phyloP scores from a whole-genome alignment of 768 basidiomycete species.

The Kwoniella europaea region DNA sequence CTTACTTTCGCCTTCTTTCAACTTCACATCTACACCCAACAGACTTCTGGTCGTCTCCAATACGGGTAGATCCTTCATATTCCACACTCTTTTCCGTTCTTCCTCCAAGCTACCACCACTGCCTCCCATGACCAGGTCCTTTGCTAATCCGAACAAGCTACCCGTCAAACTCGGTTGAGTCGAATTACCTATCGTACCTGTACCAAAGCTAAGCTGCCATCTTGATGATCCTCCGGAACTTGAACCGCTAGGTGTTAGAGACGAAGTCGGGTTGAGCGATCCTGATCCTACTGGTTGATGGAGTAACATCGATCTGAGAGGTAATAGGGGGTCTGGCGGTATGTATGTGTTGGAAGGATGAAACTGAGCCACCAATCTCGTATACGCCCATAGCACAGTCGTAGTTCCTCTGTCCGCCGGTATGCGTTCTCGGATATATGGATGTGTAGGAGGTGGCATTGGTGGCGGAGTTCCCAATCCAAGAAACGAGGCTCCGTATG shows the following conservation, averaged over 20 bases:
- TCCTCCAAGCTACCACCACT: constrained; percentile 59
- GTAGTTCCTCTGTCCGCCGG: constrained; percentile 40
- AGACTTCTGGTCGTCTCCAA: constrained; percentile 84
- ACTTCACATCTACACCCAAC: constrained; percentile 81
- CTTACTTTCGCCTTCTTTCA: constrained; percentile 81
- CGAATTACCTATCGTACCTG: constrained; percentile 52
- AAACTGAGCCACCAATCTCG: constrained; percentile 49
- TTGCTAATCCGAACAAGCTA: constrained; percentile 53
- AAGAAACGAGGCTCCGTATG: constrained; percentile 34
- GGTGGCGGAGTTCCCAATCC: constrained; percentile 20
- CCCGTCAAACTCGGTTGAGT: constrained; percentile 55
- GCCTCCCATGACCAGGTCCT: constrained; percentile 51
- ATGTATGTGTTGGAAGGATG: constrained; percentile 56
- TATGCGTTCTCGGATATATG: constrained; percentile 31
- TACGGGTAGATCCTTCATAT: constrained; percentile 68
- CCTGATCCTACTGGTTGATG: constrained; percentile 57
- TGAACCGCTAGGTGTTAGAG: constrained; percentile 4
- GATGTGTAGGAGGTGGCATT: constrained; percentile 43
- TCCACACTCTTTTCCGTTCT: constrained; percentile 58
- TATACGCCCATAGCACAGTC: constrained; percentile 54
- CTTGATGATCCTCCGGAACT: constrained; percentile 27
- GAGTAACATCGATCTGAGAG: constrained; percentile 51
- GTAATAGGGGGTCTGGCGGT: constrained; percentile 56
- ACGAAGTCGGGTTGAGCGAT: constrained; percentile 30
- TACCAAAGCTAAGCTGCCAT: constrained; percentile 55